Base-by-base conservation (phyloP, 129 eudicot genomes). In the Lactuca saligna region DNA sequence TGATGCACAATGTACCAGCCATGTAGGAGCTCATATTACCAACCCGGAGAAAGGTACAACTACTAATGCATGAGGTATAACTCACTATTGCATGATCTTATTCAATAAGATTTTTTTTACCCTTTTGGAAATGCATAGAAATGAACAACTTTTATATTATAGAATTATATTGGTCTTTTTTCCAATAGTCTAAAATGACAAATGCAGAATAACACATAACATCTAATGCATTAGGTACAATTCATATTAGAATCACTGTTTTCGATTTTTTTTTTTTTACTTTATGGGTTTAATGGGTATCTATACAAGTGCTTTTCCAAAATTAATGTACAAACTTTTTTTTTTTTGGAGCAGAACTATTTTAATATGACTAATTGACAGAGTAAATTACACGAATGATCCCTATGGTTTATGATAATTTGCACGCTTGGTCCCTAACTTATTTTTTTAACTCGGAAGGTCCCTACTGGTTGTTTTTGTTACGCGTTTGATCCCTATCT, bases 161-260 rank as follows among this genome's bases (percentile, higher is more conserved):
- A 25, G 29, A 25, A 25, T 25, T 25, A 25, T 25, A 4, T 35
- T 4, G 38, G 5, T 4, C 38, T 35, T 4, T 35, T 35, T 35
- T 35, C 38, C 38, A 3, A 20, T 20, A 4, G 38, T 6, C 5
- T 35, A 35, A 35, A 35, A 4, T 3, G 38, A 35, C 38, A 35
- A 25, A 25, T 35, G 0, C 38, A 35, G 38, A 35, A 35, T 6
- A 55, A 4, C 29, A 69, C 49, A 63, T 54, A 54, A 53, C 32
- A 39, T 72, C 62, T 54, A 16, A 20, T 50, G 15, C 70, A 72
- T 9, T 6, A 54, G 44, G 38, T 68, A 68, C 73, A 70, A 44
- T 17, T 65, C 15, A 44, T 4, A 20, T 17, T 57, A 9, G 57
- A 56, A 39, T 41, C 29, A 56, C 12, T 8, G 33, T 7, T 13